phyloP scores from a whole-genome alignment of 257 asterid genomes.

The Solanum sejunctum region DNA sequence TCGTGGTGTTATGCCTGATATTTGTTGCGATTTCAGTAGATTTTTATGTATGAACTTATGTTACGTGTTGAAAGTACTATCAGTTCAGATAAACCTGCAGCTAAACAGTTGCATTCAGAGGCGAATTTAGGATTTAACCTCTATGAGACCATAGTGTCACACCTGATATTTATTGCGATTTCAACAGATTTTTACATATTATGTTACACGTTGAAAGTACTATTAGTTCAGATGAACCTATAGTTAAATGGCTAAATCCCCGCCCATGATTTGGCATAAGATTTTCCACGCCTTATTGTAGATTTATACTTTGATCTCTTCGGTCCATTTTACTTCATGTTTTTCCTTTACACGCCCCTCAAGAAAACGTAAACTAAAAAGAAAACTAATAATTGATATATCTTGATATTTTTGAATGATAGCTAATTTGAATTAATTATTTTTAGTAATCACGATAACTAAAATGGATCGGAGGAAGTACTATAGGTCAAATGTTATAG shows the following conservation, averaged over 20 bases:
- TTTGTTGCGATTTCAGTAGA: too few species aligned
- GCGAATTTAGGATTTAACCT: neutral
- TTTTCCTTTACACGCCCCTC: neutral
- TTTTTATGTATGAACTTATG: too few species aligned
- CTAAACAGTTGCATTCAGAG: neutral
- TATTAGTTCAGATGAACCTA: neutral
- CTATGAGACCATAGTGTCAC: neutral
- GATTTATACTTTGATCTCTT: neutral
- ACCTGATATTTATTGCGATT: too few species aligned
- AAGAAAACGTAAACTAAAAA: neutral
- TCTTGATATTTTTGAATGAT: neutral
- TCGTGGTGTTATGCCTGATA: neutral
- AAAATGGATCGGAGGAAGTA: neutral
- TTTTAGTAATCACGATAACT: neutral
- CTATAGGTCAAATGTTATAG: neutral
- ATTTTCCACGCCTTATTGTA: neutral
- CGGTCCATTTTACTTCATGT: neutral
- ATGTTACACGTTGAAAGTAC: too few species aligned
- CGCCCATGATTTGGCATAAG: neutral
- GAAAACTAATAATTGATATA: neutral
- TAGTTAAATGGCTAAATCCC: too few species aligned
- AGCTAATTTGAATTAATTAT: accelerated
- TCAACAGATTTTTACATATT: too few species aligned
- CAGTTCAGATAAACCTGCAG: too few species aligned
- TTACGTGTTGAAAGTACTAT: too few species aligned